Conservation (phyloP, 1,139 yeast species). For the Yamadazyma sp. region DNA sequence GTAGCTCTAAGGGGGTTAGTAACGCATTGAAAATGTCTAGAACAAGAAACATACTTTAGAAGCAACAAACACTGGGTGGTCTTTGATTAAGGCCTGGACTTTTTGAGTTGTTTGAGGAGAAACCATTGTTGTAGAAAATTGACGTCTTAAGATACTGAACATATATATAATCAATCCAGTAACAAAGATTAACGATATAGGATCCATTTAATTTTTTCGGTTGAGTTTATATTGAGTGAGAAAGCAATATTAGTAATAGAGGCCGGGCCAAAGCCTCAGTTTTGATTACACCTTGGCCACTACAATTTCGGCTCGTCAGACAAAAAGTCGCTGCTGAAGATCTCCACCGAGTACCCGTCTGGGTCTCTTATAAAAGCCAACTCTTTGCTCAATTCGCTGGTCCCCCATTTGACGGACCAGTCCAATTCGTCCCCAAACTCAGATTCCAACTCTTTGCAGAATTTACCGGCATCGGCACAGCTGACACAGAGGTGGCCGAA, state of each 20-base stretch:
- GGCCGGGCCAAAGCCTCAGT: neutral
- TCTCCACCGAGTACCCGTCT: slow-evolving; percentile 86
- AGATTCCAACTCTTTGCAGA: slow-evolving; percentile 52
- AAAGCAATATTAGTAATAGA: slow-evolving; percentile 1
- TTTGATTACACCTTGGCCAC: too few species aligned
- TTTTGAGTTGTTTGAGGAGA: slow-evolving; percentile 54
- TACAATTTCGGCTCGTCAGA: slow-evolving; percentile 5
- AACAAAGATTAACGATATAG: neutral
- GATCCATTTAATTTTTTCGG: neutral
- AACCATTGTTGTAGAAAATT: slow-evolving; percentile 22
- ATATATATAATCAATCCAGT: slow-evolving; percentile 7
- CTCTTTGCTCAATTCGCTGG: slow-evolving; percentile 34
- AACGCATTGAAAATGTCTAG: slow-evolving; percentile 2
- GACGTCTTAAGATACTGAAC: slow-evolving; percentile 10
- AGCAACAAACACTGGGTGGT: slow-evolving; percentile 77
- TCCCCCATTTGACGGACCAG: slow-evolving; percentile 56
- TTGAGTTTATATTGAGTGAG: neutral
- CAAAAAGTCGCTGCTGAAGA: slow-evolving; percentile 31
- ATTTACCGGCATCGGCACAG: slow-evolving; percentile 60
- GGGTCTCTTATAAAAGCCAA: slow-evolving; percentile 84
- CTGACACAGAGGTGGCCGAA: slow-evolving; percentile 84
- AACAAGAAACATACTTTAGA: slow-evolving; percentile 54
- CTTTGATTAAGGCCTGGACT: slow-evolving; percentile 64
- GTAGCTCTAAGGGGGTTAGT: slow-evolving; percentile 31
- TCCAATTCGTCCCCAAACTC: slow-evolving; percentile 32